Evolutionary conservation across 306 rosid species (phyloP), one percentile per base, ranked within the genome.

Genomic region (Carpinus fangiana): DNA sequence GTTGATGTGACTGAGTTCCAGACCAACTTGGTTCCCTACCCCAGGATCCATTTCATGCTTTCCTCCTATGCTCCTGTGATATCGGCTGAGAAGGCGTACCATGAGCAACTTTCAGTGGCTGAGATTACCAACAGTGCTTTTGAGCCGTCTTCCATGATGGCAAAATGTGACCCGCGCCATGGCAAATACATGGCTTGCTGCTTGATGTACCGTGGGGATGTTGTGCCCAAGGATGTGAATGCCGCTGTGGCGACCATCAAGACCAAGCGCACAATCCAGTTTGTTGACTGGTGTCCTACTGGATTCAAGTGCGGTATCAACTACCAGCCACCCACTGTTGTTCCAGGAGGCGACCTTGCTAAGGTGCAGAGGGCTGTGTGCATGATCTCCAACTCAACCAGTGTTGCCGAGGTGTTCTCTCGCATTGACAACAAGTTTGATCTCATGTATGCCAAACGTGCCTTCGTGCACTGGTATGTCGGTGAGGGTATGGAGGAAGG

Each of bases 401-500:
- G 96, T 70, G 98, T 93, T 14, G 98, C 96, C 0, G 98, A 93
- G 85, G 98, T 93, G 65, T 93, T 93, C 72, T 90, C 96, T 0
- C 86, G 98, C 77, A 93, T 93, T 75, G 98, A 93, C 73, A 91
- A 87, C 72, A 93, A 93, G 84, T 93, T 93, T 53, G 98, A 93
- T 80, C 87, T 93, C 16, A 93, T 93, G 98, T 93, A 93, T 56
- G 96, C 98, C 9, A 93, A 93, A 87, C 88, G 98, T 36, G 98
- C 98, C n/a, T 93, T 93, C 23, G 98, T 93, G 65, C 98, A 93
- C 71, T 93, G 98, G 98, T 93, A 93, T 36, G 98, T 93, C 0
- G 96, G 98, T 76, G 98, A 93, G 86, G 98, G 98, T 1, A 93
- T 93, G 98, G 98, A 93, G 80, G 97, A 92, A 84, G 98, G 98